Evolutionary conservation across 2,329 filamentous ascomycete species (phyloP).

Genomic region (Karstenula rhodostoma): DNA sequence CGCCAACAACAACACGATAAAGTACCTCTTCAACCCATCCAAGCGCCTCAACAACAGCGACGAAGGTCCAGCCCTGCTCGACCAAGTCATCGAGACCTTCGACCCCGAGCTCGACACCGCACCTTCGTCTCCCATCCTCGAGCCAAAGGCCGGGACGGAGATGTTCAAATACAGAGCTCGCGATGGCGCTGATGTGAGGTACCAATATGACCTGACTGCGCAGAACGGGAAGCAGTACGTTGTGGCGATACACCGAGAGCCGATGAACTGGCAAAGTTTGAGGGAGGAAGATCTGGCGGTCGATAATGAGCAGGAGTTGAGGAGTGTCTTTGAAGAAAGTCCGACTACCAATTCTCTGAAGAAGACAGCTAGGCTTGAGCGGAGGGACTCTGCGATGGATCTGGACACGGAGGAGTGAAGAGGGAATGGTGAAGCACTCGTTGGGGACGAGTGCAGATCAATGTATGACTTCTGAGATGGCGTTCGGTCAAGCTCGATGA

Average conservation of each 20-base stretch:
- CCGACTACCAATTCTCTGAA: background rate
- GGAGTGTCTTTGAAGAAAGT: background rate
- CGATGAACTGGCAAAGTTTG: conserved; percentile 16
- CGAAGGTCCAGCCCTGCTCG: conserved; percentile 10
- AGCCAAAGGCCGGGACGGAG: conserved; percentile 12
- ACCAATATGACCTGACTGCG: conserved; percentile 14
- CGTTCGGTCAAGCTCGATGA: background rate
- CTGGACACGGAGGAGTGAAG: background rate
- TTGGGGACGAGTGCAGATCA: background rate
- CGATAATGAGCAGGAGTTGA: conserved; percentile 6
- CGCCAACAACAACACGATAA: conserved; percentile 11
- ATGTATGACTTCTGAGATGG: background rate
- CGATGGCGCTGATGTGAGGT: conserved; percentile 15
- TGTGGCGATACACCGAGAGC: conserved; percentile 12
- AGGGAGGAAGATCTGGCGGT: conserved; percentile 16
- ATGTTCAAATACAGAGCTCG: conserved; percentile 10
- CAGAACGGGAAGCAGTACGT: conserved; percentile 18
- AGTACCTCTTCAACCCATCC: conserved; percentile 16
- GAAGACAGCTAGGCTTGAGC: background rate
- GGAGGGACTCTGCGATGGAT: conserved; percentile 3
- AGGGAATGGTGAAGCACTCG: background rate
- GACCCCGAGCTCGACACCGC: conserved; percentile 10
- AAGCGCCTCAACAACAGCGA: conserved; percentile 10
- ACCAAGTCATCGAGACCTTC: conserved; percentile 12
- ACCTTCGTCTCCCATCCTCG: background rate